These are phyloP conservation scores for Cubamyces sp. DNA, from an alignment of 768 basidiomycete species.

Conservation along the genomic window DNA sequence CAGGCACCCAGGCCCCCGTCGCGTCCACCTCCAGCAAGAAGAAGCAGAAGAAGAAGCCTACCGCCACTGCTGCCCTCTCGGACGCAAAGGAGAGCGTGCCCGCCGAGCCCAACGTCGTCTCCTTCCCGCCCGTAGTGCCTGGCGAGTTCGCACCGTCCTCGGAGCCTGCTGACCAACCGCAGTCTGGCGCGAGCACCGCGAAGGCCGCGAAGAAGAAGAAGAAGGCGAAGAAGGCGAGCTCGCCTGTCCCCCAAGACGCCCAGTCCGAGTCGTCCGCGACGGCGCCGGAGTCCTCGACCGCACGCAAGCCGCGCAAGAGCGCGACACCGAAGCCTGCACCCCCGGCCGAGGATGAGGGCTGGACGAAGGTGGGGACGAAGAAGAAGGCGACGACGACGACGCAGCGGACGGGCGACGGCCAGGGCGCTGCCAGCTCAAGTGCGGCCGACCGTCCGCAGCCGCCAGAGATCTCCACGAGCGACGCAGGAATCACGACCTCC, in stretches of 20 bases:
- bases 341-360: slow-evolving; percentile 64
- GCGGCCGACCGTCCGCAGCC: slow-evolving; percentile 22
- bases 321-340: slow-evolving; percentile 29
- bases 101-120: slow-evolving; percentile 36
- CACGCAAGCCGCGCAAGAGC: slow-evolving; percentile 38
- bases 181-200: slow-evolving; percentile 27
- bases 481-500: slow-evolving; percentile 51
- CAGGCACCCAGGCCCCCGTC: slow-evolving; percentile 13
- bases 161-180: slow-evolving; percentile 30
- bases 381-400: slow-evolving; percentile 31
- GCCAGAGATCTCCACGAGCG: slow-evolving; percentile 46
- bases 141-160: slow-evolving; percentile 46
- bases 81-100: slow-evolving; percentile 14
- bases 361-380: slow-evolving; percentile 72
- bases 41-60: slow-evolving; percentile 31
- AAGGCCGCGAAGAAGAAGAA: slow-evolving; percentile 52
- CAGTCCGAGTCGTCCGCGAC: slow-evolving; percentile 36
- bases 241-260: slow-evolving; percentile 24
- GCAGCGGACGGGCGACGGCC: slow-evolving; percentile 3
- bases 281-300: slow-evolving; percentile 32
- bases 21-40: slow-evolving; percentile 22
- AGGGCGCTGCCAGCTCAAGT: slow-evolving; percentile 13
- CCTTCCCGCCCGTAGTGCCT: slow-evolving; percentile 47
- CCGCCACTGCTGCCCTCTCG: background rate
- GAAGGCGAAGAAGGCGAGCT: slow-evolving; percentile 34